Evolutionary conservation across 306 rosid species (phyloP), one percentile per base, ranked within the genome.

Genomic region (Morella rubra): DNA sequence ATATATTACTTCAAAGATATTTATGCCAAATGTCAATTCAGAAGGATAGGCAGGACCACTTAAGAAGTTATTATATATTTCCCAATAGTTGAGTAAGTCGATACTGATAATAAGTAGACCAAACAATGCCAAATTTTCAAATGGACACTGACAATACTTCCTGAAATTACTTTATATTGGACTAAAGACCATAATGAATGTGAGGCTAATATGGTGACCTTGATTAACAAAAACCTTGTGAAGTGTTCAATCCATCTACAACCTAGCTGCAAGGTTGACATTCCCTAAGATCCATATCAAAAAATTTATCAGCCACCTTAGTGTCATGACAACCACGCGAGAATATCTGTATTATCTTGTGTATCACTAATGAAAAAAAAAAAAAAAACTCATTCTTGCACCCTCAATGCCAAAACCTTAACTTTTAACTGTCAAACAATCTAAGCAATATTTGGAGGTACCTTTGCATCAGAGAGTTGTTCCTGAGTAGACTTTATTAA

Each of bases 381-480:
- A n/a, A 70, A 64, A 60, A 66, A 58, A 37, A 72, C 53, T 15
- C 19, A 65, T 40, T 2, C 41, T 42, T 7, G 69, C 37, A 32
- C 79, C 52, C 37, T 53, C 37, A 79, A 18, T 2, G 18, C 58
- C 16, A 69, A 71, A 40, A 18, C 74, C 44, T 42, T 19, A 71
- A 67, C 44, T 20, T 37, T 52, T 65, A 42, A 18, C 41, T 62
- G 68, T 74, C 18, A 20, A 51, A 40, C 41, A 42, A 49, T 40
- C 52, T 4, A 44, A 13, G 54, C 14, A 41, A 80, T 32, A 76
- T 27, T 67, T 41, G 20, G 18, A n/a, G n/a, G 73, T 75, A 92
- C 99, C 97, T 92, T 92, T 65, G 92, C 86, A 85, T 95, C 99
- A 79, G 92, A 83, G 32, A 95, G 90, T 69, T 91, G 93, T 58